Percentiles rank a stretch among this genome's conserved stretches.
phyloP scores from a whole-genome alignment of 192 early-diverging fungal genomes.

The Podila epigama region DNA sequence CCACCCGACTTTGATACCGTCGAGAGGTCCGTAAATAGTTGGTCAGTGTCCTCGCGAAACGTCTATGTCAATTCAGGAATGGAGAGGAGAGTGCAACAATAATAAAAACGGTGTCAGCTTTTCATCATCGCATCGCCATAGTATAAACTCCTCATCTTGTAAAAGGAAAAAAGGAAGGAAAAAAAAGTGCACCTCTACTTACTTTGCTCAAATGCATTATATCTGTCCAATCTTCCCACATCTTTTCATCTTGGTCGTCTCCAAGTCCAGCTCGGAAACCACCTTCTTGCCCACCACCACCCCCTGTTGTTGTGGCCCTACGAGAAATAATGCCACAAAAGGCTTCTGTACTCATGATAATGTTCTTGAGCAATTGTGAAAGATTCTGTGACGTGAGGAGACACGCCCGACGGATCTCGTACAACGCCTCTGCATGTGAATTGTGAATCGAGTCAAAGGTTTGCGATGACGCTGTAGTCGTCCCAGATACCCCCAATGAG shows the following conservation, averaged over 20 bases:
- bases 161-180: neutral
- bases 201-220: slow-evolving; percentile 24
- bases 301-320: slow-evolving; percentile 30
- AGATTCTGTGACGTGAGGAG: slow-evolving; percentile 18
- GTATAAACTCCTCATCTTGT: too few species aligned
- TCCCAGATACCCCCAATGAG: neutral
- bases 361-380: slow-evolving; percentile 11
- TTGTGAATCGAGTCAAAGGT: slow-evolving; percentile 36
- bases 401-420: slow-evolving; percentile 39
- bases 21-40: slow-evolving; percentile 21
- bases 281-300: slow-evolving; percentile 31
- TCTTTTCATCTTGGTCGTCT: slow-evolving; percentile 20
- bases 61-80: neutral
- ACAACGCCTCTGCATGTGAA: slow-evolving; percentile 31
- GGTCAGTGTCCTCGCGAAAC: slow-evolving; percentile 18
- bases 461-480: neutral
- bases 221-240: slow-evolving; percentile 41
- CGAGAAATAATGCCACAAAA: slow-evolving; percentile 31
- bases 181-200: neutral
- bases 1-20: slow-evolving; percentile 21
- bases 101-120: too few species aligned
- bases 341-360: slow-evolving; percentile 3
- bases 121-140: too few species aligned
- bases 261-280: slow-evolving; percentile 25
- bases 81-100: neutral